Evolutionary conservation across 2,329 filamentous ascomycete species (phyloP).

Genomic region (Monosporascus sp.): DNA sequence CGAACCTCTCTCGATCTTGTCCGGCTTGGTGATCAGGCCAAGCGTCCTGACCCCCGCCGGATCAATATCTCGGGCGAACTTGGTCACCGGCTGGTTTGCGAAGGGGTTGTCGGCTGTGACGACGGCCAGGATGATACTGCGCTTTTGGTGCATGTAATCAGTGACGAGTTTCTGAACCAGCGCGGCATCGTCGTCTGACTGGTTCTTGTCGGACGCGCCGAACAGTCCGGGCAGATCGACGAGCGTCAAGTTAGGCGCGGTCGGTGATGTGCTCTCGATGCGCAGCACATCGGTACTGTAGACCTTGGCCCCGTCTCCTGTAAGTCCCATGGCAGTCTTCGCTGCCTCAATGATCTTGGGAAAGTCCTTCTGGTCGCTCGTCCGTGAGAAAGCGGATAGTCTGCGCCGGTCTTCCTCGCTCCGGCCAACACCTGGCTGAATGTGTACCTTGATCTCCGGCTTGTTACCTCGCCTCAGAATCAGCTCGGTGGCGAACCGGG

Average conservation of each 20-base stretch:
- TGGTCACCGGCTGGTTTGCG: constrained; percentile 50
- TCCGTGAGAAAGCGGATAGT: constrained; percentile 17
- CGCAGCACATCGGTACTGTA: constrained; percentile 37
- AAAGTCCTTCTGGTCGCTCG: constrained; percentile 11
- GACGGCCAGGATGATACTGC: constrained; percentile 52
- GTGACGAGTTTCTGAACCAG: constrained; percentile 38
- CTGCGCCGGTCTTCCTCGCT: constrained; percentile 10
- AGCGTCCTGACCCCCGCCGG: constrained; percentile 34
- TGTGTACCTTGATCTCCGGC: constrained; percentile 20
- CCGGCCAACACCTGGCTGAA: constrained; percentile 13
- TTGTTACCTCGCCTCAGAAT: constrained; percentile 40
- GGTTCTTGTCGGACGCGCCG: constrained; percentile 34
- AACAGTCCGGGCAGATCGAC: constrained; percentile 50
- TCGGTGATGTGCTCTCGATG: constrained; percentile 36
- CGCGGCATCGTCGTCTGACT: constrained; percentile 33
- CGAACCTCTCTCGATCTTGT: constrained; percentile 23
- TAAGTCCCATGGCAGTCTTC: constrained; percentile 40
- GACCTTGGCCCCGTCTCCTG: constrained; percentile 18
- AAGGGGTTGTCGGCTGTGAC: constrained; percentile 46
- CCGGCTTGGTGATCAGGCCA: constrained; percentile 46
- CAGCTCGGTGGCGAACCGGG: constrained; percentile 57
- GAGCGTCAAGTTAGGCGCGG: constrained; percentile 44
- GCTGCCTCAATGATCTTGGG: constrained; percentile 24
- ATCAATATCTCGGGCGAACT: constrained; percentile 23
- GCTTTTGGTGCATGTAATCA: constrained; percentile 45